Evolutionary conservation across 2,329 filamentous ascomycete genomes (phyloP).

Genomic region (Didymella glomerata): DNA sequence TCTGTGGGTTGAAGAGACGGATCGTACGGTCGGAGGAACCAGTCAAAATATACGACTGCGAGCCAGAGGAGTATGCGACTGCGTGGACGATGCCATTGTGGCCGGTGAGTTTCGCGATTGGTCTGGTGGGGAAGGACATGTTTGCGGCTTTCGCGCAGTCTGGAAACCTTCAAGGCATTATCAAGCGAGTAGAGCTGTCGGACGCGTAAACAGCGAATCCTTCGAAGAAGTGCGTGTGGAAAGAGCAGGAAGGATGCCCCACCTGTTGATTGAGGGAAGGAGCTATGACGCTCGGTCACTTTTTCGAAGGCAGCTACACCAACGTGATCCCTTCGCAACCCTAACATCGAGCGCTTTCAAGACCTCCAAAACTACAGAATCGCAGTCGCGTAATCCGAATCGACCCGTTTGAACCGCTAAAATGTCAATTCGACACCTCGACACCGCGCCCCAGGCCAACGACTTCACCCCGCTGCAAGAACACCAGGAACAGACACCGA

Average conservation of each 20-base stretch:
- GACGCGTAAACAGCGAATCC: background rate
- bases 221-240: conserved; percentile 10
- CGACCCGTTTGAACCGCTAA: background rate
- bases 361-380: background rate
- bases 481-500: conserved; percentile 76
- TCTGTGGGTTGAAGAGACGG: conserved; percentile 82
- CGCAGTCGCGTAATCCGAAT: background rate
- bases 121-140: conserved; percentile 54
- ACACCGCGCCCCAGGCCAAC: conserved; percentile 62
- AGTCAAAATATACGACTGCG: conserved; percentile 72
- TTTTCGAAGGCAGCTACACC: conserved; percentile 30
- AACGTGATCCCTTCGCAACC: background rate
- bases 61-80: conserved; percentile 59
- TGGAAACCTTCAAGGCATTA: conserved; percentile 34
- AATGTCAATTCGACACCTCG: conserved; percentile 61
- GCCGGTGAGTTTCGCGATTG: conserved; percentile 53
- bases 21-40: conserved; percentile 86
- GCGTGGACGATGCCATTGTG: conserved; percentile 59
- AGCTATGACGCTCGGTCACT: conserved; percentile 35
- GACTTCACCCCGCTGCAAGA: conserved; percentile 72
- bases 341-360: background rate
- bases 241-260: conserved; percentile 9
- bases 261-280: conserved; percentile 16
- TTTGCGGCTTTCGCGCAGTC: conserved; percentile 13
- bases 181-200: background rate